Base-by-base conservation (phyloP, 1,139 yeast genomes). In the Blastobotrys buckinghamii region DNA sequence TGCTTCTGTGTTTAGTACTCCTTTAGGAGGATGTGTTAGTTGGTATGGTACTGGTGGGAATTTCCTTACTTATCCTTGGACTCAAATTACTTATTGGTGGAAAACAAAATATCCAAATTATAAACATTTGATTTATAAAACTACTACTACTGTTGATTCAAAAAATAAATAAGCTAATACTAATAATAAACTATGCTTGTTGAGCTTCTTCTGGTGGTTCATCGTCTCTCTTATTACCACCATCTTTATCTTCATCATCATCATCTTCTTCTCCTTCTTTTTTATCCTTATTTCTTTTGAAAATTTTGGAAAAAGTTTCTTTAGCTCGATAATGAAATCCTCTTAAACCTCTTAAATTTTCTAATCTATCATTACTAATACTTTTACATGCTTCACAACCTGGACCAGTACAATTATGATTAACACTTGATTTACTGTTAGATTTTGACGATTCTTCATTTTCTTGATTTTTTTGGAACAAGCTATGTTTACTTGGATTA, bases 11-110 rank as follows among this genome's bases (percentile, higher is more conserved):
- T 47, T 53, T n/a, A 39, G 46, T 5, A 36, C 53, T 20, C 53
- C 53, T 6, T 45, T 34, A 26, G 56, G 56, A 8, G 56, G 56
- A 1, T 53, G 56, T 24, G 50, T 46, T 22, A 48, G 52, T 4
- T 53, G 56, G 56, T 53, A 53, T 38, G 42, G 44, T 7, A 39
- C 41, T 10, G 26, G 8, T 6, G 36, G 41, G n/a, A 50, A 50
- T 34, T 50, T 42, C 22, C 35, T 49, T 19, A 50, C 56, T 7
- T 53, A 52, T 32, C 56, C 56, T 13, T 52, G 53, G 53, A 45
- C 51, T 2, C 56, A 53, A 32, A 13, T 53, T 19, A 44, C 43
- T n/a, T 50, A 39, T 26, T 53, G 55, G 55, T 43, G 45, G 41
- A 13, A 51, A 5, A 50, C 44, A 22, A 33, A 42, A 27, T 39